Percentiles rank a stretch among this genome's conserved stretches.
Conservation (phyloP, 2,329 filamentous ascomycete species). For the Trichoderma sp. region DNA sequence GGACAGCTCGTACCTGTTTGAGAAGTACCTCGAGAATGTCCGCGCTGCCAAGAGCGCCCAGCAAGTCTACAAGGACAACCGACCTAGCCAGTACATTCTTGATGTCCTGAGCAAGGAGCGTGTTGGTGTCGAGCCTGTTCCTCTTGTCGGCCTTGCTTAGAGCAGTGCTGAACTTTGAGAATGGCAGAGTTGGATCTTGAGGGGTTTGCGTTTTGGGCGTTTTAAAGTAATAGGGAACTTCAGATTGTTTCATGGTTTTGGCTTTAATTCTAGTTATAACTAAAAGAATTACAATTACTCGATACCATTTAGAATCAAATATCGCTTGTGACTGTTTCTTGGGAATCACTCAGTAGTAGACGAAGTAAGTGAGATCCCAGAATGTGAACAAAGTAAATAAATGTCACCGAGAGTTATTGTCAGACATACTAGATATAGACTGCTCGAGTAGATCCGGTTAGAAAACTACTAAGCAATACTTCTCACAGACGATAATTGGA, state of each 20-base stretch:
- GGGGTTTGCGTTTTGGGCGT: background rate
- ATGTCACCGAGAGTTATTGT: too few species aligned
- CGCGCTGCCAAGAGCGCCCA: slow-evolving; percentile 85
- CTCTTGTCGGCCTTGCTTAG: slow-evolving; percentile 55
- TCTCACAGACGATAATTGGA: background rate
- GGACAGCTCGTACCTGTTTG: slow-evolving; percentile 94
- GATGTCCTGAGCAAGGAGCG: slow-evolving; percentile 93
- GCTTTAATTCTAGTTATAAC: background rate
- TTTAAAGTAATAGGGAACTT: background rate
- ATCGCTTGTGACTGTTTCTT: background rate
- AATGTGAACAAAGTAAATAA: too few species aligned
- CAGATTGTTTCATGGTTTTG: background rate
- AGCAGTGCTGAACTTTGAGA: background rate
- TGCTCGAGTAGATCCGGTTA: too few species aligned
- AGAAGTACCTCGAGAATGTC: slow-evolving; percentile 92
- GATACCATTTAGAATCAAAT: background rate
- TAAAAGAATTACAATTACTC: background rate
- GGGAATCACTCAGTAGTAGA: background rate
- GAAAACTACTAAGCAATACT: too few species aligned
- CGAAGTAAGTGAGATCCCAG: background rate
- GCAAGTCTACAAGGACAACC: slow-evolving; percentile 78
- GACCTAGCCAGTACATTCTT: slow-evolving; percentile 82
- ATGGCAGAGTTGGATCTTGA: too few species aligned
- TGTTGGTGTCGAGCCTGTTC: slow-evolving; percentile 75
- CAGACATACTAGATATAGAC: too few species aligned